Base-by-base conservation (phyloP, 441 rosid species). In the Kokia cookei region DNA sequence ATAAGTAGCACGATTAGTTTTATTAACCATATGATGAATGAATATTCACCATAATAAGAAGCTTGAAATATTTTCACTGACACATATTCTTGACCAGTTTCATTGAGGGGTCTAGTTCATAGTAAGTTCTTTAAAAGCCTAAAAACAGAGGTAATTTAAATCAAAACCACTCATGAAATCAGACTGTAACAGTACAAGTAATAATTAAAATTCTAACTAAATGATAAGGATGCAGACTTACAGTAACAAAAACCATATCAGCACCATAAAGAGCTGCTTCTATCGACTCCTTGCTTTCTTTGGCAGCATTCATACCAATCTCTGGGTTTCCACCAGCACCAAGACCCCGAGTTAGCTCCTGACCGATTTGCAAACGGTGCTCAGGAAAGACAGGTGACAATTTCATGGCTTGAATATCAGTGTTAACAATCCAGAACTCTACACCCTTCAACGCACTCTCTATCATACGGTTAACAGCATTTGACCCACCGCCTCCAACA, bases 271-370 rank as follows among this genome's bases (percentile, higher is more conserved):
- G 97, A 55, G 98, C 96, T 72, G 85, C 92, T 80, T 96, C 97
- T 55, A 96, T 92, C 14, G 93, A 72, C 76, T 83, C 92, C 84
- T 87, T 91, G 82, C 99, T 96, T 82, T 96, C 99, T 78, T 82
- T 89, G 42, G 99, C 98, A 83, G 99, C 98, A 82, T 91, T 92
- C 92, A 87, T 93, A 57, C 99, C 99, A 11, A 96, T 90, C 81
- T 93, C 99, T 0, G 98, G 99, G 77, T 93, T 96, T 22, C 99
- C 99, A 67, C 98, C 98, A 72, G 99, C 98, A 77, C 99, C 99
- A 79, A 96, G 96, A 80, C 99, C 99, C 66, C 97, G 88, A 62
- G 99, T 96, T 71, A 96, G 81, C 92, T 96, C 99, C 80, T 86
- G 87, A 76, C 99, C 99, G 65, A 96, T 93, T 64, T 93, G 97